phyloP scores from a whole-genome alignment of 176 grass and related monocot species.

The Lolium perenne region DNA sequence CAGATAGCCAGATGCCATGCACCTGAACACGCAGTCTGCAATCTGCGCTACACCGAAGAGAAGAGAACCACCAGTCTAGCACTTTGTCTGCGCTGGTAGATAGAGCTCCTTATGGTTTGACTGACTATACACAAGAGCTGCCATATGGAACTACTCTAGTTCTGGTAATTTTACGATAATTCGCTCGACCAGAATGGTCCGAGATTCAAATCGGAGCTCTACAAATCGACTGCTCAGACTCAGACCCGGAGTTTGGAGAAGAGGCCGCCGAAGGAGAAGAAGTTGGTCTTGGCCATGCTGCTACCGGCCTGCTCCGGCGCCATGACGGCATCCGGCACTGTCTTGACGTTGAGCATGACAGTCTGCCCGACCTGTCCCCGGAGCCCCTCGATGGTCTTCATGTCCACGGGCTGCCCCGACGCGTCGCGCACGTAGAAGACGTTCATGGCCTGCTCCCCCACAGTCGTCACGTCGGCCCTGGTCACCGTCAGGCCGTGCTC shows the following conservation, averaged over 20 bases:
- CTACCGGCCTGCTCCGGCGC: conserved; percentile 28
- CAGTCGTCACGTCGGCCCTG: conserved; percentile 76
- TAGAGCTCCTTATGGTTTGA: conserved; percentile 27
- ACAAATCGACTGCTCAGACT: conserved; percentile 18
- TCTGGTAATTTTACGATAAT: background rate
- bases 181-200: background rate
- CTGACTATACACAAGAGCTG: conserved; percentile 30
- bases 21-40: conserved; percentile 37
- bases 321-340: conserved; percentile 43
- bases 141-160: conserved; percentile 35
- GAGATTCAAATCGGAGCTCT: background rate
- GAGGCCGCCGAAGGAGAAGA: conserved; percentile 91
- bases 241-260: conserved; percentile 69
- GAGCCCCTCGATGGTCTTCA: conserved; percentile 80
- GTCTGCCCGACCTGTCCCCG: conserved; percentile 76
- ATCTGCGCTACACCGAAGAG: conserved; percentile 24
- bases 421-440: conserved; percentile 76
- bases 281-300: conserved; percentile 47
- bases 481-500: conserved; percentile 74
- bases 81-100: conserved; percentile 33
- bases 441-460: conserved; percentile 67
- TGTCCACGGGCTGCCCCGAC: conserved; percentile 76
- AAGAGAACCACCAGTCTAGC: conserved; percentile 37
- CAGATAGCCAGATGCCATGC: background rate
- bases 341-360: conserved; percentile 90